Evolutionary conservation across 306 rosid species (phyloP).

Genomic region (Hippophae rhamnoides): DNA sequence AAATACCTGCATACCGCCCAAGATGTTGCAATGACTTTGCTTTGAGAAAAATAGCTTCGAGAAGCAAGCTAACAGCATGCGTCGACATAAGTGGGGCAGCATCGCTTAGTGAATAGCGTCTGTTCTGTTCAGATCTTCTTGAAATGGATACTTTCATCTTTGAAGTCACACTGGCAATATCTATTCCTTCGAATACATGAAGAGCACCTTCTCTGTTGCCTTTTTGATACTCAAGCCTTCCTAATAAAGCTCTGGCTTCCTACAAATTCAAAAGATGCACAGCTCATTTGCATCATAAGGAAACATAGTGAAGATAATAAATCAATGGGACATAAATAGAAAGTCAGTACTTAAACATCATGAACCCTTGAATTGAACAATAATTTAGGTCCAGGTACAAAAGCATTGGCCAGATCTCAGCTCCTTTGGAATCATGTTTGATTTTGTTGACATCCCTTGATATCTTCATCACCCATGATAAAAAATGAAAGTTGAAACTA

Average conservation of each 20-base stretch:
- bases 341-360: background rate
- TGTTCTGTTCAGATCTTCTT: conserved; percentile 43
- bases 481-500: too few species aligned
- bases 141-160: conserved; percentile 61
- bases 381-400: too few species aligned
- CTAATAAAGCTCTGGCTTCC: conserved; percentile 96
- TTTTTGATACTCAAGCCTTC: conserved; percentile 88
- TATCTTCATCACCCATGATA: too few species aligned
- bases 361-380: too few species aligned
- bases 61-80: conserved; percentile 81
- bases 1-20: conserved; percentile 74
- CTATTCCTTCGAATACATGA: conserved; percentile 93
- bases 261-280: conserved; percentile 20
- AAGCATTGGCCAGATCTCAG: too few species aligned
- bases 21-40: conserved; percentile 68
- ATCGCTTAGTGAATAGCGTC: conserved; percentile 49
- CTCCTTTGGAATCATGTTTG: too few species aligned
- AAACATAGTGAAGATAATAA: background rate
- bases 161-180: conserved; percentile 61
- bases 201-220: conserved; percentile 86
- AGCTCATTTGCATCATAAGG: conserved; percentile 7
- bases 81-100: conserved; percentile 59
- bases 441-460: too few species aligned
- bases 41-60: conserved; percentile 85
- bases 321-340: background rate